Evolutionary conservation across 768 basidiomycete genomes (phyloP), one percentile per base, ranked within the genome.

Genomic region (Lentinula boryana): DNA sequence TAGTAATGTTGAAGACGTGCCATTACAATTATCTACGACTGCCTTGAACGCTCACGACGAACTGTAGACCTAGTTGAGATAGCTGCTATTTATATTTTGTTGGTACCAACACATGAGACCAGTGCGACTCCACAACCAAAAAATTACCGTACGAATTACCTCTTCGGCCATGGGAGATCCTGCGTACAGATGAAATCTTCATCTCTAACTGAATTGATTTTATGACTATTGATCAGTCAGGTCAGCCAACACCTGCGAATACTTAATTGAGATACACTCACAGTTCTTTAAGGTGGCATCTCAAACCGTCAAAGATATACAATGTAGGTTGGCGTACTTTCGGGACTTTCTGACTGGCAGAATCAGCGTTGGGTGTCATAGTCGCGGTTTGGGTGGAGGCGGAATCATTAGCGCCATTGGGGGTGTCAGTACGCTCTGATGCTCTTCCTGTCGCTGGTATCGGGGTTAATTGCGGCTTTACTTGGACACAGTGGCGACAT

Each of bases 401-500:
- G 35, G 60, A 23, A 32, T 31, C 12, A 9, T 21, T 27, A 32
- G 33, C 41, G 49, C 23, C 31, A 23, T 32, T 27, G 46, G 15
- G n/a, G 6, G 4, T 31, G 31, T n/a, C 41, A 23, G 21, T n/a
- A n/a, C 2, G 2, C 51, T 53, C 13, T 21, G 36, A 31, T 16
- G 27, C 18, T 21, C 5, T 33, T 18, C 38, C 18, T 15, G 27
- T 23, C 1, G 53, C 35, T 51, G 51, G 2, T 4, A 40, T 38
- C 21, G 54, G 7, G 3, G 49, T 13, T 21, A 10, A 18, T 41
- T 60, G 31, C 3, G 57, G 33, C 35, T 31, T 48, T 15, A 46
- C 58, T 35, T 53, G 50, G 27, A 70, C 23, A 65, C 86, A 87
- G 67, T 85, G 81, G 18, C 80, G 76, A 68, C 87, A 88, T 3